Conservation (phyloP, 768 basidiomycete species). For the Hygrocybe coccinea region DNA sequence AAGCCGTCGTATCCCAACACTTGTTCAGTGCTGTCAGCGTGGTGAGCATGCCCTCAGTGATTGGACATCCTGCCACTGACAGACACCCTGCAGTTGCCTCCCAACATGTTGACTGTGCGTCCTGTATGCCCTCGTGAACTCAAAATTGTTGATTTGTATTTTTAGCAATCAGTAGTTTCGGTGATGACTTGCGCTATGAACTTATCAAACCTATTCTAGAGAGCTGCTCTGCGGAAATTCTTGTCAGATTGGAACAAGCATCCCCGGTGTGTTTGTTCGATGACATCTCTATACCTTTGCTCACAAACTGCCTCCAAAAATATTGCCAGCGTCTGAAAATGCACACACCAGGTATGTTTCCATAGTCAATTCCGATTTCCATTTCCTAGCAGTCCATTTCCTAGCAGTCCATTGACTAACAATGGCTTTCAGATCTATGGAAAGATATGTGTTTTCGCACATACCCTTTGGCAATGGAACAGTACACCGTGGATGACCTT, state of each 20-base stretch:
- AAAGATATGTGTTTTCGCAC: constrained; percentile 55
- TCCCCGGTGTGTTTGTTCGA: constrained; percentile 48
- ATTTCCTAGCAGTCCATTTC: not conserved
- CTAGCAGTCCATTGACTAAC: not conserved
- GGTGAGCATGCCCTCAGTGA: not conserved
- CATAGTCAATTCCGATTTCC: not conserved
- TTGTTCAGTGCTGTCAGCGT: constrained; percentile 4
- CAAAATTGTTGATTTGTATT: not conserved
- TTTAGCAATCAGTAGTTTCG: constrained; percentile 60
- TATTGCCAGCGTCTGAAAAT: constrained; percentile 47
- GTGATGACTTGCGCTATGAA: constrained; percentile 55
- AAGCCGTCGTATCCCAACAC: not conserved
- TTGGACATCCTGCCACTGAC: not conserved
- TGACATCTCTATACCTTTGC: not conserved
- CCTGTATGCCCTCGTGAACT: not conserved
- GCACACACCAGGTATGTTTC: constrained; percentile 49
- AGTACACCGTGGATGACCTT: constrained; percentile 43
- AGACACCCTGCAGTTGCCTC: not conserved
- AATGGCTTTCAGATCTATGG: constrained; percentile 52
- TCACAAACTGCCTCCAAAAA: not conserved
- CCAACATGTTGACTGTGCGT: not conserved
- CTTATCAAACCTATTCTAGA: constrained; percentile 72
- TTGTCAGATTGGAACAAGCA: constrained; percentile 60
- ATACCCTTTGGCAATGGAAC: constrained; percentile 51
- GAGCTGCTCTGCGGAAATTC: constrained; percentile 65